These are phyloP conservation scores for Tylopilus rubrobrunneus DNA, from an alignment of 768 basidiomycete genomes.

Conservation along the genomic window DNA sequence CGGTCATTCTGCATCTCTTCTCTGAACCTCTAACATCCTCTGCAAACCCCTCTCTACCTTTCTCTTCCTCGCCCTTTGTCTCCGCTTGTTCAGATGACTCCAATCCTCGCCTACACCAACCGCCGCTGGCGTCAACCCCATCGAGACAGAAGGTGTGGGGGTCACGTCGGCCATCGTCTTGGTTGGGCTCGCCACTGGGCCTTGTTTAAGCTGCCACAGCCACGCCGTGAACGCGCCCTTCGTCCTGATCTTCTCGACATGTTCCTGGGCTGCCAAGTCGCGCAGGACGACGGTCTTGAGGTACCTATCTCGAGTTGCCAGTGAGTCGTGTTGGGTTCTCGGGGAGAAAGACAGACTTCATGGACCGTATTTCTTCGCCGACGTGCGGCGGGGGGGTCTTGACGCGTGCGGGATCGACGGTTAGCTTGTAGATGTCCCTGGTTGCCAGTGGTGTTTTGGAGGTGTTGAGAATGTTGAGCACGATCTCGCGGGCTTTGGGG, in stretches of 20 bases:
- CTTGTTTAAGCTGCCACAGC: conserved; percentile 35
- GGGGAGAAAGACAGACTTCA: conserved; percentile 36
- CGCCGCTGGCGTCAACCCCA: conserved; percentile 21
- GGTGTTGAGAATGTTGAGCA: conserved; percentile 19
- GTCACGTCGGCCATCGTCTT: not conserved
- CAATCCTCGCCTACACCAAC: conserved; percentile 41
- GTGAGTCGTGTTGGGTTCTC: no score
- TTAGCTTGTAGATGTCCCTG: conserved; percentile 25
- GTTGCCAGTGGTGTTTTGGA: conserved; percentile 24
- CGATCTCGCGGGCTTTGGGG: conserved; percentile 17
- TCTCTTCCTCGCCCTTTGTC: conserved; percentile 42
- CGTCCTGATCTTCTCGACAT: conserved; percentile 41
- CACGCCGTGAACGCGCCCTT: conserved; percentile 35
- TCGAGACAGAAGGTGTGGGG: not conserved
- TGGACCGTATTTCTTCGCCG: conserved; percentile 51
- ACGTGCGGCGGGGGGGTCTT: conserved; percentile 35
- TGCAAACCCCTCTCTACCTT: conserved; percentile 44
- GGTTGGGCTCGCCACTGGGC: not conserved
- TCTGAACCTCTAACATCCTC: conserved; percentile 36
- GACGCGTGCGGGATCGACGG: conserved; percentile 9
- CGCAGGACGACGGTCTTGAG: conserved; percentile 52
- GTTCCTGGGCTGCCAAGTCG: conserved; percentile 38
- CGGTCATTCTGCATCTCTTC: conserved; percentile 1
- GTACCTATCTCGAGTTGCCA: conserved; percentile 36
- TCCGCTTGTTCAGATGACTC: conserved; percentile 53